Base-by-base conservation (phyloP, 768 basidiomycete genomes). In the Leccinum obscurum region DNA sequence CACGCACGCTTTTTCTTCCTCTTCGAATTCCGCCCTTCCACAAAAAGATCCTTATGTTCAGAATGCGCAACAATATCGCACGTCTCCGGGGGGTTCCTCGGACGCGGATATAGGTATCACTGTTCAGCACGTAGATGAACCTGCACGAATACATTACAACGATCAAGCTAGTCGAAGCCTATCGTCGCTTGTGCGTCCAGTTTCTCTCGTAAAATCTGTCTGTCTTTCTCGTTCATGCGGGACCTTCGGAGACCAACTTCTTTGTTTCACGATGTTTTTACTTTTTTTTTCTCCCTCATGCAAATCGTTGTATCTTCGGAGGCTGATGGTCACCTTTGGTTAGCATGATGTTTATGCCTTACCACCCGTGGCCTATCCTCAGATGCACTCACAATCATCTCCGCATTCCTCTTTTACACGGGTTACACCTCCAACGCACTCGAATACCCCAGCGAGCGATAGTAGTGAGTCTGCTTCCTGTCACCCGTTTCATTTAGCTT, bases 371-470 rank as follows among this genome's bases (percentile, higher is more conserved):
- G 4, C 66, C 1, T 53, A 62, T 44, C 58, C 50, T 6, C 65
- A 64, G 14, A 17, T 60, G 24, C 63, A 50, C 8, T 28, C 65
- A 1, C 63, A 58, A 3, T 62, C 72, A 4, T 65, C 71, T 34
- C 62, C 71, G 10, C 65, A 57, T 5, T 54, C 68, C 20, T 54
- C 64, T 3, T 62, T 68, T 52, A 59, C 70, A 17, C 59, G 61
- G 4, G 59, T 66, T 55, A 71, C 70, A 2, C 64, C 70, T 15
- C 61, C 72, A 30, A 58, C 66, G 3, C 67, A 74, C 20, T 57
- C 68, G 7, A 62, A 64, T 11, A 72, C 71, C 9, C 70, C 71
- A 30, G 60, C 59, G 28, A 72, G 72, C 15, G 71, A 72, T 39
- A 24, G 52, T 2, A 69, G 71, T 74, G 60, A 72, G 71, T 67